These are phyloP conservation scores for Davidsoniella eucalypti DNA, from an alignment of 2,329 filamentous ascomycete species.

Conservation along the genomic window DNA sequence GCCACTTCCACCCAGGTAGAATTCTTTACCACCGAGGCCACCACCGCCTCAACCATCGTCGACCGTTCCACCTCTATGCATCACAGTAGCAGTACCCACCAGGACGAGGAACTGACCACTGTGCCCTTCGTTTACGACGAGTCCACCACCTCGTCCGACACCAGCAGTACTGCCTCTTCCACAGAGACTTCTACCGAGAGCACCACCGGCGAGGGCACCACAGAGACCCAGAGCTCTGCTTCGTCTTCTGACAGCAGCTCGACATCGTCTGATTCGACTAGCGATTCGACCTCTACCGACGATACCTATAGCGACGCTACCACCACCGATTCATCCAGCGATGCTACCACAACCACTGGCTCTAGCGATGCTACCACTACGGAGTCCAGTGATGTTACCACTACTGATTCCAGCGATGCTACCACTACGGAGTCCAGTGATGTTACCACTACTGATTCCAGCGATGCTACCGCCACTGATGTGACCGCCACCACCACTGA, in stretches of 20 bases:
- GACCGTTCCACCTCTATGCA: not conserved
- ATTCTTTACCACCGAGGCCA: slow-evolving; percentile 15
- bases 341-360: not conserved
- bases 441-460: not conserved
- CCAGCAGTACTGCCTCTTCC: not conserved
- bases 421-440: not conserved
- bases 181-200: not conserved
- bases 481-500: not conserved
- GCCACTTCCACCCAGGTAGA: slow-evolving; percentile 22
- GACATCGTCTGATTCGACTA: not conserved
- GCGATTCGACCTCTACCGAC: not conserved
- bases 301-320: not conserved
- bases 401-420: not conserved
- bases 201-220: slow-evolving; percentile 6
- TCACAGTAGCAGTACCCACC: too few relatives aligned
- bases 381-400: not conserved
- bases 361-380: not conserved
- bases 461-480: not conserved
- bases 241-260: not conserved
- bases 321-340: not conserved
- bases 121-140: too few relatives aligned
- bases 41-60: not conserved
- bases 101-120: too few relatives aligned
- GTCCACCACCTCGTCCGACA: too few relatives aligned
- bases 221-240: slow-evolving; percentile 1